phyloP scores from a whole-genome alignment of 345 rosid genomes.

The Limnanthes douglasii region DNA sequence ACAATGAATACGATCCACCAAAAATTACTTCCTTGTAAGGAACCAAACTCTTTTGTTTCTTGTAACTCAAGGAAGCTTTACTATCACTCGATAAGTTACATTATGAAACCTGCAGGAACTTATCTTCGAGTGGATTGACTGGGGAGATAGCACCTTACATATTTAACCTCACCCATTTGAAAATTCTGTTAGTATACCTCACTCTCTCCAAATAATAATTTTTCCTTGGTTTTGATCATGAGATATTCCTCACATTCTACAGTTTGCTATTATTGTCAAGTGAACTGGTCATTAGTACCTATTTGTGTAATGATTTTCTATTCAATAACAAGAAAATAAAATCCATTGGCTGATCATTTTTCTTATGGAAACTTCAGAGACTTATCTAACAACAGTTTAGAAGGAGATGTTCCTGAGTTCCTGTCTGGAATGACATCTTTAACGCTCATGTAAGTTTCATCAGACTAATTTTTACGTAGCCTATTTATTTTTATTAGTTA shows the following conservation, averaged over 20 bases:
- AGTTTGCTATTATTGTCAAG: background rate
- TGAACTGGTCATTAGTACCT: no score
- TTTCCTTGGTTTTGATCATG: background rate
- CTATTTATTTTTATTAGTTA: no score
- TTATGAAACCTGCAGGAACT: constrained; percentile 7
- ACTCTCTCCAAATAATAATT: background rate
- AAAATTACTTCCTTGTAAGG: constrained; percentile 21
- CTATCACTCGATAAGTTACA: background rate
- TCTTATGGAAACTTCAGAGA: no score
- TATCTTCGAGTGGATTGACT: constrained; percentile 15
- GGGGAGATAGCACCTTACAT: constrained; percentile 11
- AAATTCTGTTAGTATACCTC: constrained; percentile 17
- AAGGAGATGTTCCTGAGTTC: no score
- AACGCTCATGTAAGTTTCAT: constrained; percentile 13
- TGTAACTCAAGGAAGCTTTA: no score
- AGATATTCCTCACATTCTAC: background rate
- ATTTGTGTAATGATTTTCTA: no score
- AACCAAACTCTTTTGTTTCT: no score
- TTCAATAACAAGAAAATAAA: no score
- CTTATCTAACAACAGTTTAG: no score
- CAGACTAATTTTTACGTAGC: no score
- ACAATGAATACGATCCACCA: background rate
- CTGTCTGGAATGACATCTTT: no score
- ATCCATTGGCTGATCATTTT: no score
- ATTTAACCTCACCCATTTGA: constrained; percentile 10